phyloP scores from a whole-genome alignment of 768 basidiomycete species.

The Lentinula boryana region DNA sequence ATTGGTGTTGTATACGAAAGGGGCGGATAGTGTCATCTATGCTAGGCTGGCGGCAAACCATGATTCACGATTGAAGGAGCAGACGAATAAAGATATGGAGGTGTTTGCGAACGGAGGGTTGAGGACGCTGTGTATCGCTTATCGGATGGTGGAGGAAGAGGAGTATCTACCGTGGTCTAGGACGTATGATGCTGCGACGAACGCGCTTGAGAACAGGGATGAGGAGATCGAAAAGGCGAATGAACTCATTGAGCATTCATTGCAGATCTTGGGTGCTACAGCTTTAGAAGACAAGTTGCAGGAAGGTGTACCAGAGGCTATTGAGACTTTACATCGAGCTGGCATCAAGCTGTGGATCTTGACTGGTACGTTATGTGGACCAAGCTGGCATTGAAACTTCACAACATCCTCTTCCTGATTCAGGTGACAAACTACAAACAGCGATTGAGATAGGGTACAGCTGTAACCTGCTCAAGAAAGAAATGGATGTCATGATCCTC shows the following conservation, averaged over 20 bases:
- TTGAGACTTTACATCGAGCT: constrained; percentile 83
- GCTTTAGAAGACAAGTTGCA: constrained; percentile 97
- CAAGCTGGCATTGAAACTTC: background rate
- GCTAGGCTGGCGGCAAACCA: constrained; percentile 74
- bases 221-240: constrained; percentile 89
- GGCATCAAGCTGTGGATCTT: constrained; percentile 99
- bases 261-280: constrained; percentile 88
- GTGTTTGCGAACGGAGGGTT: constrained; percentile 89
- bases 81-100: constrained; percentile 87
- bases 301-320: constrained; percentile 94
- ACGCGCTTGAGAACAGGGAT: constrained; percentile 73
- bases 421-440: constrained; percentile 95
- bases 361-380: constrained; percentile 51
- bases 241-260: constrained; percentile 74
- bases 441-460: constrained; percentile 98
- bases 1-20: constrained; percentile 87
- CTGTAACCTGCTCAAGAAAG: constrained; percentile 88
- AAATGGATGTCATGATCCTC: constrained; percentile 97
- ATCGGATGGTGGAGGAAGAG: constrained; percentile 70
- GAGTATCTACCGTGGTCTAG: constrained; percentile 81
- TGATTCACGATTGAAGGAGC: constrained; percentile 65
- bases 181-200: constrained; percentile 77
- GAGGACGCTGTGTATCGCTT: constrained; percentile 87
- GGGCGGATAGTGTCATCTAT: constrained; percentile 96
- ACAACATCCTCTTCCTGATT: background rate